phyloP scores from a whole-genome alignment of 139 green algal species.

The Edaphochlamys debaryana region DNA sequence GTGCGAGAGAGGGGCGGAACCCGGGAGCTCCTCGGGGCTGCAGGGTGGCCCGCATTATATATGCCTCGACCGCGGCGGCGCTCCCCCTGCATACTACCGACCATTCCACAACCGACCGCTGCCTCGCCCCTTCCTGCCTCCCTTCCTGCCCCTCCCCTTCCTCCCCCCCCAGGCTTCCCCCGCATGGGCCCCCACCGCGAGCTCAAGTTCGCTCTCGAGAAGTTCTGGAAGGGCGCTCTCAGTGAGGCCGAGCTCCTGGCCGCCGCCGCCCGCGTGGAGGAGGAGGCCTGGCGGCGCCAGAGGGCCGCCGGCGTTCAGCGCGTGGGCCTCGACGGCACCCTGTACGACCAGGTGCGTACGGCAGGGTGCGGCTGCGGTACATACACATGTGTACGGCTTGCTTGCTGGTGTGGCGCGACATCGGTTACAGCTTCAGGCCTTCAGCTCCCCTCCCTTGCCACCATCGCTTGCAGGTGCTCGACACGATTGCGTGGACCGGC shows the following conservation, averaged over 20 bases:
- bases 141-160: too few species aligned
- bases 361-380: background rate
- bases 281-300: slow-evolving; percentile 56
- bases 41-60: too few species aligned
- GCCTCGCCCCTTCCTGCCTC: too few species aligned
- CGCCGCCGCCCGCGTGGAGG: background rate
- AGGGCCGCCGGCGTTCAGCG: slow-evolving; percentile 65
- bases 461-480: slow-evolving; percentile 72
- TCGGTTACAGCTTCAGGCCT: too few species aligned
- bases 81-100: too few species aligned
- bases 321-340: slow-evolving; percentile 83
- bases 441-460: too few species aligned
- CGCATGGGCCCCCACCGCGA: slow-evolving; percentile 84
- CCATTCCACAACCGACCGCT: too few species aligned
- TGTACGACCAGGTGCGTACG: slow-evolving; percentile 83
- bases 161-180: slow-evolving; percentile 68
- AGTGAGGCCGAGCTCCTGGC: slow-evolving; percentile 61
- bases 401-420: too few species aligned
- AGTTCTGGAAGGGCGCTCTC: slow-evolving; percentile 67
- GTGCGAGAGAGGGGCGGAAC: too few species aligned
- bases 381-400: too few species aligned
- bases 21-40: too few species aligned
- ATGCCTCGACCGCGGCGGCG: too few species aligned
- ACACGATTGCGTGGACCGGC: slow-evolving; percentile 80
- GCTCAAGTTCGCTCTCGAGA: slow-evolving; percentile 88